Evolutionary conservation across 140 eudicot genomes (phyloP), one percentile per base, ranked within the genome.

Genomic region (Ambrosia hybrid): DNA sequence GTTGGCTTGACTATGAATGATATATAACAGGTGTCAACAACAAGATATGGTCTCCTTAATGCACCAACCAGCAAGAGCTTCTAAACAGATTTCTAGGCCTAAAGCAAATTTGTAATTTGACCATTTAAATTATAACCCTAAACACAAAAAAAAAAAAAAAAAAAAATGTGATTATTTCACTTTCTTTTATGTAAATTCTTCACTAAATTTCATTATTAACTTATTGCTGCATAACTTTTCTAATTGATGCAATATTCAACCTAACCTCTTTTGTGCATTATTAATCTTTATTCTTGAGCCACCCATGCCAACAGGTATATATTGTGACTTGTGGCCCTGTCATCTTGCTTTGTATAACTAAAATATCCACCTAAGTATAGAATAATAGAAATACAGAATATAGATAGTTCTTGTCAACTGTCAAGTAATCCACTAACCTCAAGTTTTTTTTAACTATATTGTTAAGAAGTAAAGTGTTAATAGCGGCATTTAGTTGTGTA

Each of bases 231-330:
- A 21, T 36, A 61, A 34, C 49, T 12, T 34, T 34, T 61, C 11
- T 36, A n/a, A 34, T 14, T 64, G n/a, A 64, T 2, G 14, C 38
- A 64, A 64, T 64, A 39, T 14, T 38, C 34, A 38, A 61, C 12
- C 9, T 12, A 14, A 63, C 13, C 68, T 63, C 30, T 63, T 63
- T 6, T 36, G 33, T n/a, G 6, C 52, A 62, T 39, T 37, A 43
- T 14, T 37, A 14, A 64, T 64, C 68, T 64, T 39, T 37, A 14
- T 38, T 64, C 68, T 64, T 39, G n/a, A 58, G 64, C 39, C 64
- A 58, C 64, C 38, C 64, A 26, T 58, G 64, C n/a, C 65, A 74
- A 36, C 53, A 74, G 17, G 46, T 51, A 73, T 30, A 37, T 26
- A 9, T 58, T 43, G 7, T 12, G 67, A 21, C 26, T 21, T 21